Evolutionary conservation across 1,139 yeast genomes (phyloP), one percentile per base, ranked within the genome.

Genomic region (Williopsis jadinii): DNA sequence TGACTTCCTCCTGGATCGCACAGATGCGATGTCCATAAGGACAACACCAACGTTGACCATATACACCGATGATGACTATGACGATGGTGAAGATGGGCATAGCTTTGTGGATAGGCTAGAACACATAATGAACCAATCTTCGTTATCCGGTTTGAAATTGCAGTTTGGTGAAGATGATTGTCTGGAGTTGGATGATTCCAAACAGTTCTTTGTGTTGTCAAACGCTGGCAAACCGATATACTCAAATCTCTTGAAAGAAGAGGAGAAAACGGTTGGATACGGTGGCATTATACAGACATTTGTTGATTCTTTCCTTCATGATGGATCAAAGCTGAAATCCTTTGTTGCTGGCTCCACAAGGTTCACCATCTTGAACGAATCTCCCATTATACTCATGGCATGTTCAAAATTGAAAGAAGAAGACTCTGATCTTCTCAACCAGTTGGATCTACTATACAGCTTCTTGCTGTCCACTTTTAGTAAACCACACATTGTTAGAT

Each of bases 181-280:
- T n/a, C n/a, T n/a, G n/a, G n/a, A n/a, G n/a, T n/a, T n/a, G n/a
- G n/a, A n/a, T n/a, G 39, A 37, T 34, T 32, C 48, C 51, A 84
- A 84, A 59, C 94, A 84, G 42, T 87, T 84, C 53, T 79, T 88
- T 49, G 77, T 92, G 8, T 67, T 92, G n/a, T 87, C 96, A 0
- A 66, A 81, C 2, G 95, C 97, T 0, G 98, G 98, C 0, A 92
- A 92, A 59, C 97, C 96, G 1, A 84, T 92, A 8, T 92, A 83
- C 60, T 77, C 95, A 2, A 69, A 84, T 69, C 73, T 81, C 56
- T 37, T 40, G 28, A 42, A 38, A 14, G 44, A 42, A 3, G 44
- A 37, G 5, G 35, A 42, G 6, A 65, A 78, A 0, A 95, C 87
- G 46, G 81, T 77, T 38, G 86, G 92, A 2, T 84, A 84, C 55